Conservation (phyloP, 257 asterid species). For the Orobanche coerulescens region DNA sequence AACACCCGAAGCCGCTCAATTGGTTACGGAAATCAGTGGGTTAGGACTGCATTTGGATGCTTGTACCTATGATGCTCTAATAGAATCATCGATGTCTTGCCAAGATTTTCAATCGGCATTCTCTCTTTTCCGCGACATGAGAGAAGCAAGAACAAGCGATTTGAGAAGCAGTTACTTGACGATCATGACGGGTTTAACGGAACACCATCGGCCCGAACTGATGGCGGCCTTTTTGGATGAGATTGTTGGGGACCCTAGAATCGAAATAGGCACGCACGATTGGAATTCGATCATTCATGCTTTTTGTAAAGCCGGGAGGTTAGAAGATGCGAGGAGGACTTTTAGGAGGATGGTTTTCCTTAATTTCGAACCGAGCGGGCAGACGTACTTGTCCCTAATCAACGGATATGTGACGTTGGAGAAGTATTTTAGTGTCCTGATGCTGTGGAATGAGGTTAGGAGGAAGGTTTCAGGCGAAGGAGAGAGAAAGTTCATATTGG, state of each 20-base stretch:
- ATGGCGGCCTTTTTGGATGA: constrained; percentile 89
- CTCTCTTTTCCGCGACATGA: constrained; percentile 88
- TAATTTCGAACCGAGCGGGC: constrained; percentile 76
- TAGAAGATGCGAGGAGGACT: constrained; percentile 79
- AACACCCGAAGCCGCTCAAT: constrained; percentile 85
- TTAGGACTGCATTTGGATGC: constrained; percentile 59
- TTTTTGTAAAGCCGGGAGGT: constrained; percentile 78
- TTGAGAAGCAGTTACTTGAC: constrained; percentile 74
- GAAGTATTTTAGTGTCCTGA: constrained; percentile 69
- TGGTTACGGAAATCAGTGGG: constrained; percentile 58
- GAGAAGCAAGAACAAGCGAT: constrained; percentile 61
- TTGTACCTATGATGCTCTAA: constrained; percentile 54
- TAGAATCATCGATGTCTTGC: constrained; percentile 82
- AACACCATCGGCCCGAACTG: constrained; percentile 87
- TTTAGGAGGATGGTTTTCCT: constrained; percentile 86
- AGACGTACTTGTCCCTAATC: constrained; percentile 77
- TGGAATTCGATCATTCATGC: constrained; percentile 97
- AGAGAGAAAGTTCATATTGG: constrained; percentile 41
- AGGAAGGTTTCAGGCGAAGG: constrained; percentile 48
- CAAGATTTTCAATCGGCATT: constrained; percentile 96
- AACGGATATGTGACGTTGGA: constrained; percentile 61
- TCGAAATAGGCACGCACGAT: constrained; percentile 76
- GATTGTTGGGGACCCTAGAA: constrained; percentile 75
- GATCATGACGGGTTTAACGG: constrained; percentile 93
- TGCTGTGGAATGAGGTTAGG: constrained; percentile 94